Evolutionary conservation across 768 basidiomycete species (phyloP).

Genomic region (Tulasnella sp.): DNA sequence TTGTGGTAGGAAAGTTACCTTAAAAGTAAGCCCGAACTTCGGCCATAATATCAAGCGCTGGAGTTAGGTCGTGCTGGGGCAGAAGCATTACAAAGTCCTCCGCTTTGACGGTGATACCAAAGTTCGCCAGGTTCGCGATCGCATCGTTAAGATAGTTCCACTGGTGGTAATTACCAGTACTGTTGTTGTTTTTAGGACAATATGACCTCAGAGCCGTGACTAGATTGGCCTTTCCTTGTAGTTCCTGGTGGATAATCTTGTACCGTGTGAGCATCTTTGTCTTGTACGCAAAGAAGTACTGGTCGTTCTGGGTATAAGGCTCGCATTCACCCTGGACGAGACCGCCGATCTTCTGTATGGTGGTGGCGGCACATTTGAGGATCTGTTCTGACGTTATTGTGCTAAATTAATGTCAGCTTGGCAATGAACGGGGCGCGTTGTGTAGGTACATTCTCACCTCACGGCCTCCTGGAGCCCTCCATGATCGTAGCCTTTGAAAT

Average conservation of each 20-base stretch:
- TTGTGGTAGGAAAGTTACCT: not conserved
- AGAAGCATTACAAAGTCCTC: constrained; percentile 30
- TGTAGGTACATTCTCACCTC: constrained; percentile 25
- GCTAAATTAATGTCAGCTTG: not conserved
- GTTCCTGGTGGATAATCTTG: constrained; percentile 5
- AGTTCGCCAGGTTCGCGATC: constrained; percentile 35
- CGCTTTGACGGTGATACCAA: constrained; percentile 43
- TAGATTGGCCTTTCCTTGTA: not conserved
- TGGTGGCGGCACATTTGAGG: not conserved
- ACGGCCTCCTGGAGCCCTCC: constrained; percentile 8
- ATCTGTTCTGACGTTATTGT: not conserved
- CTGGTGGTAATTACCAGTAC: not conserved
- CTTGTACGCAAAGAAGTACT: constrained; percentile 14
- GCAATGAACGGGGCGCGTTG: too few relatives aligned
- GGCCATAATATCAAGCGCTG: constrained; percentile 14
- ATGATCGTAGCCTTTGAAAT: constrained; percentile 43
- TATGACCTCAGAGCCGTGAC: not conserved
- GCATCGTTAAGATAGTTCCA: not conserved
- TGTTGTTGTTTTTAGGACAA: not conserved
- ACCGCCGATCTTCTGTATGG: constrained; percentile 6
- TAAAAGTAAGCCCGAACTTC: constrained; percentile 7
- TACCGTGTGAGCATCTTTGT: constrained; percentile 10
- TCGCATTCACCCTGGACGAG: not conserved
- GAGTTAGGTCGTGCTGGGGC: not conserved
- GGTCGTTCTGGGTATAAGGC: constrained; percentile 22